These are phyloP conservation scores for Xylaria sp. DNA, from an alignment of 2,329 filamentous ascomycete genomes.

Conservation along the genomic window DNA sequence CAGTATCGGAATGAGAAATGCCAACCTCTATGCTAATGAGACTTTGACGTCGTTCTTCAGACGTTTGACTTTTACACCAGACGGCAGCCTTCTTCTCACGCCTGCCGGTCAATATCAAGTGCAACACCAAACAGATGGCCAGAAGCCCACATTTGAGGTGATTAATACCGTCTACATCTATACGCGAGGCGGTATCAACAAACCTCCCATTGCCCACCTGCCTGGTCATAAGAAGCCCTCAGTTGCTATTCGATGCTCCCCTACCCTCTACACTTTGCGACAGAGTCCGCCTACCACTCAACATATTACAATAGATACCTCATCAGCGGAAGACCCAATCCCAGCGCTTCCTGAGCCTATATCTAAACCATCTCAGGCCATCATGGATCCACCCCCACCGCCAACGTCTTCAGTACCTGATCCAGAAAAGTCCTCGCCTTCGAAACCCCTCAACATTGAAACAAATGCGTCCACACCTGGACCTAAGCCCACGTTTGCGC, in stretches of 20 bases:
- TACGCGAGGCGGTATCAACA: conserved; percentile 93
- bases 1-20: conserved; percentile 75
- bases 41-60: conserved; percentile 97
- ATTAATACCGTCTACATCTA: conserved; percentile 99
- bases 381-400: conserved; percentile 84
- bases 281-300: conserved; percentile 72
- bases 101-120: conserved; percentile 95
- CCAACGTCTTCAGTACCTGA: conserved; percentile 56
- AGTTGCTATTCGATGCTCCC: conserved; percentile 93
- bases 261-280: conserved; percentile 82
- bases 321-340: conserved; percentile 83
- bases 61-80: conserved; percentile 89
- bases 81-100: conserved; percentile 91
- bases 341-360: conserved; percentile 83
- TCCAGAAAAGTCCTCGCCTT: conserved; percentile 55
- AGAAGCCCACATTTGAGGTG: conserved; percentile 80
- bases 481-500: conserved; percentile 74
- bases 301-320: conserved; percentile 94
- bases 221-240: conserved; percentile 98
- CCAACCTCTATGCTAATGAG: conserved; percentile 93
- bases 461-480: conserved; percentile 58
- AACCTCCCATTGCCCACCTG: conserved; percentile 91
- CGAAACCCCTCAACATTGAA: conserved; percentile 55
- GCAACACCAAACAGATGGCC: conserved; percentile 66
- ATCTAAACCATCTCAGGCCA: conserved; percentile 63